A percentile compares a stretch with the other conserved stretches of the same genome.
phyloP scores from a whole-genome alignment of 352 stramenopile genomes.

The Globisporangium canariense region DNA sequence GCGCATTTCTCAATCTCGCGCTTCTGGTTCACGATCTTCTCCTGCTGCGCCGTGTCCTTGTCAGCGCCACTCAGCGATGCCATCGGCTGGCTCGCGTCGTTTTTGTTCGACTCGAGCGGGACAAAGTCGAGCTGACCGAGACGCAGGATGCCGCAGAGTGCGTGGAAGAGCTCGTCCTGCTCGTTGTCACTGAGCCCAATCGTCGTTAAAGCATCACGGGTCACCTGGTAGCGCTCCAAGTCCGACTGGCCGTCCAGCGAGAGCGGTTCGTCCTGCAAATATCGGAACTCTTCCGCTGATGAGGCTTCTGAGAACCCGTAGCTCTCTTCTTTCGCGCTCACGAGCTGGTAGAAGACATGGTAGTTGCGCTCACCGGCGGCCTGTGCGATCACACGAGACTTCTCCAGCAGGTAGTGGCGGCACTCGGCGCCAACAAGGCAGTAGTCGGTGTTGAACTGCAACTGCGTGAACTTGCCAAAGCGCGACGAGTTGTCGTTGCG shows the following conservation, averaged over 20 bases:
- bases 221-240: slow-evolving; percentile 77
- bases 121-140: slow-evolving; percentile 84
- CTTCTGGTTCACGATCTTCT: slow-evolving; percentile 49
- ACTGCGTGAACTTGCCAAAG: slow-evolving; percentile 94
- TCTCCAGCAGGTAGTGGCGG: slow-evolving; percentile 96
- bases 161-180: slow-evolving; percentile 69
- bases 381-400: slow-evolving; percentile 93
- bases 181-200: slow-evolving; percentile 71
- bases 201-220: slow-evolving; percentile 67
- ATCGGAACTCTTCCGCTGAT: slow-evolving; percentile 62
- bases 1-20: slow-evolving; percentile 60
- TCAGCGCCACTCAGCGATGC: slow-evolving; percentile 32
- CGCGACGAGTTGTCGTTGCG: slow-evolving; percentile 95
- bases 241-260: slow-evolving; percentile 69
- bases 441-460: slow-evolving; percentile 89
- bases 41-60: slow-evolving; percentile 18
- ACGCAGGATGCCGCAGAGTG: slow-evolving; percentile 72
- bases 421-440: slow-evolving; percentile 87
- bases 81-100: slow-evolving; percentile 68
- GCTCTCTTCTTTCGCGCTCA: slow-evolving; percentile 53
- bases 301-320: slow-evolving; percentile 50
- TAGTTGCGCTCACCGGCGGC: slow-evolving; percentile 94
- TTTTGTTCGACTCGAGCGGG: slow-evolving; percentile 67
- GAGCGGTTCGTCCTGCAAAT: slow-evolving; percentile 70
- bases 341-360: slow-evolving; percentile 98